phyloP scores from a whole-genome alignment of 371 early-diverging fungal species.

The Rhizopus stolonifer region DNA sequence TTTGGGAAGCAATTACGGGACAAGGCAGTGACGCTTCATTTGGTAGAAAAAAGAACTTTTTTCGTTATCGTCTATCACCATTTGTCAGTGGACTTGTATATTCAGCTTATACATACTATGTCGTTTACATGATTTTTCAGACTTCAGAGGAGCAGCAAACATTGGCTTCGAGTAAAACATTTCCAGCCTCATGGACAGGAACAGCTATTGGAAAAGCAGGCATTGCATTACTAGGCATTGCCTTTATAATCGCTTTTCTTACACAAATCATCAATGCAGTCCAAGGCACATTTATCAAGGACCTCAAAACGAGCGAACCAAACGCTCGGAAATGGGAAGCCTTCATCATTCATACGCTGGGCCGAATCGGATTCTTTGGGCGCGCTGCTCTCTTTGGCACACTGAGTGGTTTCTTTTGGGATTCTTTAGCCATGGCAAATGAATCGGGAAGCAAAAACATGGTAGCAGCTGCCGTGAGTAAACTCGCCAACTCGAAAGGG shows the following conservation, averaged over 20 bases:
- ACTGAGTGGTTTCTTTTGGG: slow-evolving; percentile 49
- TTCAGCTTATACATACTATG: slow-evolving; percentile 43
- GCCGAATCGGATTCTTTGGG: slow-evolving; percentile 45
- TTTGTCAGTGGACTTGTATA: slow-evolving; percentile 49
- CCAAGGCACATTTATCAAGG: slow-evolving; percentile 39
- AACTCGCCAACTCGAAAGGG: slow-evolving; percentile 32
- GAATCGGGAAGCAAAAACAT: slow-evolving; percentile 38
- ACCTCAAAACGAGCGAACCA: slow-evolving; percentile 38
- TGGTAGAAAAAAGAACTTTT: slow-evolving; percentile 40
- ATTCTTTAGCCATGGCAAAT: slow-evolving; percentile 32
- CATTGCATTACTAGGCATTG: slow-evolving; percentile 37
- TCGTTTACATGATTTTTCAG: slow-evolving; percentile 43
- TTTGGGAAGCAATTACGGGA: slow-evolving; percentile 50
- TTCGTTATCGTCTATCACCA: slow-evolving; percentile 45
- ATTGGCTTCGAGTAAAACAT: slow-evolving; percentile 37
- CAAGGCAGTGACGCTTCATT: slow-evolving; percentile 41
- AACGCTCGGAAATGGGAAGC: slow-evolving; percentile 34
- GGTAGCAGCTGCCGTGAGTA: slow-evolving; percentile 38
- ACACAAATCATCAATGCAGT: slow-evolving; percentile 47
- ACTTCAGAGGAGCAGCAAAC: slow-evolving; percentile 36
- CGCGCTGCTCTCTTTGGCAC: slow-evolving; percentile 45
- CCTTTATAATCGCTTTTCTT: slow-evolving; percentile 43
- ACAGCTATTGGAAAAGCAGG: slow-evolving; percentile 35
- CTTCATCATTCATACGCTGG: slow-evolving; percentile 29
- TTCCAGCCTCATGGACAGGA: slow-evolving; percentile 42